Evolutionary conservation across 805 yeast genomes (phyloP).

Genomic region (Alloascoidea hylecoeti): DNA sequence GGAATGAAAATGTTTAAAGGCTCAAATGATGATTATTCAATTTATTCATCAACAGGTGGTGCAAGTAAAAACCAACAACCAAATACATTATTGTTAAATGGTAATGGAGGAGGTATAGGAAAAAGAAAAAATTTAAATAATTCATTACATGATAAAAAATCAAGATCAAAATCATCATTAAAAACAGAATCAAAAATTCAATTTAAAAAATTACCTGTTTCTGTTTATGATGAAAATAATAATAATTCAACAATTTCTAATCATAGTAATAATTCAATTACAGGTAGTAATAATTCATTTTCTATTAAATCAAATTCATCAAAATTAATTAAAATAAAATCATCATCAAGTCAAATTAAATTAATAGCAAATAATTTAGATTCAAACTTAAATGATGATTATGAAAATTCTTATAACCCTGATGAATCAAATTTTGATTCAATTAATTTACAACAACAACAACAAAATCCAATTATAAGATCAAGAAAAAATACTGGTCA

Average conservation of each 20-base stretch:
- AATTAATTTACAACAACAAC: no score
- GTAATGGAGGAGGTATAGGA: no score
- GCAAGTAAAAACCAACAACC: no score
- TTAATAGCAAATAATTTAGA: no score
- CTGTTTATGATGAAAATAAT: neutral
- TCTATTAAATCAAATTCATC: neutral
- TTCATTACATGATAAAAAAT: neutral
- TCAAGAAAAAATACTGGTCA: no score
- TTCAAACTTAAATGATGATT: no score
- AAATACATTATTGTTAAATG: no score
- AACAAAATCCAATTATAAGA: no score
- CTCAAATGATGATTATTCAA: conserved; percentile 24
- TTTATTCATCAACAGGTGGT: conserved; percentile 11
- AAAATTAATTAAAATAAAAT: neutral
- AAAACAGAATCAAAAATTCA: neutral
- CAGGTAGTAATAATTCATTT: neutral
- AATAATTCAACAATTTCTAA: neutral
- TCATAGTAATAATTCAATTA: neutral
- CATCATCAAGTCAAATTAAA: neutral
- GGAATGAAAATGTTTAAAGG: conserved; percentile 18
- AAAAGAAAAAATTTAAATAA: neutral
- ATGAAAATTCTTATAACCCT: no score
- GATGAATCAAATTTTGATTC: conserved; percentile 16
- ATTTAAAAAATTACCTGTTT: neutral
- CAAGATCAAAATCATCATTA: neutral